Evolutionary conservation across 768 basidiomycete genomes (phyloP), one percentile per base, ranked within the genome.

Genomic region (Tubosaeta sp.): DNA sequence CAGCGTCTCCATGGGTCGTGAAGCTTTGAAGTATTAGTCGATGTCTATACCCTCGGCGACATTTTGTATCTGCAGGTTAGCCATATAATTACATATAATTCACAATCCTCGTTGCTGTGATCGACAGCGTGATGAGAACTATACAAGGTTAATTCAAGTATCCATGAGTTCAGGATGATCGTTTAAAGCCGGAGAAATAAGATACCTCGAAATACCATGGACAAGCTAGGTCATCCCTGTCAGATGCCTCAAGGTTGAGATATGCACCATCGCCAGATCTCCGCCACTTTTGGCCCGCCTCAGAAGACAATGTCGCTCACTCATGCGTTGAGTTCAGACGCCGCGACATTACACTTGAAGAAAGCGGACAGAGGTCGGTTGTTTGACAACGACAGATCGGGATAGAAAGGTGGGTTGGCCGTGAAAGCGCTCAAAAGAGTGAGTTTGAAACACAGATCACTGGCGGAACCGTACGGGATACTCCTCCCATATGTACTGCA

Each of bases 181-280:
- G n/a, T n/a, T n/a, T n/a, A n/a, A n/a, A n/a, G n/a, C n/a, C n/a
- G n/a, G n/a, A n/a, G n/a, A n/a, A n/a, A n/a, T n/a, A n/a, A n/a
- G n/a, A n/a, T n/a, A n/a, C n/a, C n/a, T n/a, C n/a, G 32, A 68
- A 69, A 51, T 47, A 72, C 88, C 89, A 62, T 92, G 36, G 86
- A 82, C 46, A 92, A 80, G 68, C n/a, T n/a, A n/a, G n/a, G n/a
- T n/a, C n/a, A n/a, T n/a, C n/a, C n/a, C n/a, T n/a, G n/a, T n/a
- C n/a, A n/a, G n/a, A n/a, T n/a, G n/a, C n/a, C n/a, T 93, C 90
- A 65, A 93, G 91, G 61, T 92, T 91, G 51, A 92, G 73, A 58
- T 76, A 81, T 44, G 74, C 73, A 6, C 86, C 87, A 35, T 78
- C 86, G 43, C 87, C 90, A 55, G 31, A 44, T 31, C 29, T 4